Percentiles rank a stretch among this genome's conserved stretches.
Evolutionary conservation across 495 filamentous ascomycete species (phyloP).

Genomic region (Penicillium cinerascens): DNA sequence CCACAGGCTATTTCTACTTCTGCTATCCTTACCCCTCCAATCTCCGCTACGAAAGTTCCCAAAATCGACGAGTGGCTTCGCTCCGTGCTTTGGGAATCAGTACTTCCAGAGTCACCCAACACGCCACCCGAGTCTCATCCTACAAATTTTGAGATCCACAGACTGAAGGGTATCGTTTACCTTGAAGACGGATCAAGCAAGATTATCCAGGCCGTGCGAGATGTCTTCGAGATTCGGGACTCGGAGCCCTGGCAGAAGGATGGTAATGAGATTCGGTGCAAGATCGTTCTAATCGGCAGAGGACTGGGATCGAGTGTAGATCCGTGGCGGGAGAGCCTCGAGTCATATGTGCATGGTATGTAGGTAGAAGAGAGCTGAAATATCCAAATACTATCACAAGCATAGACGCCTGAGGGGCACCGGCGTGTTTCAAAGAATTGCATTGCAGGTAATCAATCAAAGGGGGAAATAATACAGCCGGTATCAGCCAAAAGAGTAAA

Average conservation of each 20-base stretch:
- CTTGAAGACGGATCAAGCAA: slow-evolving; percentile 59
- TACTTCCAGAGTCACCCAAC: slow-evolving; percentile 45
- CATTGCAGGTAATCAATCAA: slow-evolving; percentile 17
- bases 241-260: slow-evolving; percentile 33
- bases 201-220: slow-evolving; percentile 87
- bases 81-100: slow-evolving; percentile 76
- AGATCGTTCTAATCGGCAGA: slow-evolving; percentile 78
- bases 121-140: slow-evolving; percentile 13
- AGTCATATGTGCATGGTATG: slow-evolving; percentile 22
- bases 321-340: slow-evolving; percentile 34
- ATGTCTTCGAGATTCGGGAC: slow-evolving; percentile 89
- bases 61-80: slow-evolving; percentile 78
- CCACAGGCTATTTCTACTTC: slow-evolving; percentile 82
- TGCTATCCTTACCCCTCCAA: slow-evolving; percentile 56
- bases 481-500: slow-evolving; percentile 21
- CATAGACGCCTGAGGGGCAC: background rate
- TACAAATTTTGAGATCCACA: slow-evolving; percentile 67
- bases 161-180: slow-evolving; percentile 73
- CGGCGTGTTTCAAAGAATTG: slow-evolving; percentile 8
- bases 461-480: slow-evolving; percentile 37
- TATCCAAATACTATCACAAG: background rate
- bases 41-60: slow-evolving; percentile 51
- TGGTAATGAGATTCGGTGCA: slow-evolving; percentile 46
- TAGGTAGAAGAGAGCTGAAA: background rate
- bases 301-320: slow-evolving; percentile 42